Percentiles rank a stretch among this genome's conserved stretches.
phyloP scores from a whole-genome alignment of 108 stramenopile species.

The Cyclotella baltica region DNA sequence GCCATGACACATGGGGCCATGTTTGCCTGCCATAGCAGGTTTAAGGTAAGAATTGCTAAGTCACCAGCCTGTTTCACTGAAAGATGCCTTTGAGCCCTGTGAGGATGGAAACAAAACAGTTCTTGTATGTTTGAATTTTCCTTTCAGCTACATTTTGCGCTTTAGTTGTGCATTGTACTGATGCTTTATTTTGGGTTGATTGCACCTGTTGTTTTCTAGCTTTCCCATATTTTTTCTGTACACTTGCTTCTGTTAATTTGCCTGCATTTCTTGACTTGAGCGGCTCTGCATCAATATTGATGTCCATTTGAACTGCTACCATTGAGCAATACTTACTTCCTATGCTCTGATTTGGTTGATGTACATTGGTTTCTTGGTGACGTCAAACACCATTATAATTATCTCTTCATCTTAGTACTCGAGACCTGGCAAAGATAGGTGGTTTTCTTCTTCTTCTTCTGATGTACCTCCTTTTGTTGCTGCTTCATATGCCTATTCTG shows the following conservation, averaged over 20 bases:
- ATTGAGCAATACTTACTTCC: conserved; percentile 8
- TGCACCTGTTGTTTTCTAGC: neutral
- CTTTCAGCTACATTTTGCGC: conserved; percentile 53
- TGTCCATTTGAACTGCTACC: too few species aligned
- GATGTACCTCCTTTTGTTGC: too few species aligned
- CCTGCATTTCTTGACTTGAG: neutral
- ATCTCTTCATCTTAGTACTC: neutral
- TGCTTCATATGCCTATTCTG: too few species aligned
- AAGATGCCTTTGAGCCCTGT: neutral
- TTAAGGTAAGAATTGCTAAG: conserved; percentile 49
- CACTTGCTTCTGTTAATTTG: conserved; percentile 6
- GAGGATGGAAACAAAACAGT: conserved; percentile 27
- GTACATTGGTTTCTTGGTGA: conserved; percentile 7
- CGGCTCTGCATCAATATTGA: conserved; percentile 28
- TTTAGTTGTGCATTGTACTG: conserved; percentile 30
- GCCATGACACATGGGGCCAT: conserved; percentile 34
- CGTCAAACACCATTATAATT: neutral
- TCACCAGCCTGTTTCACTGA: conserved; percentile 45
- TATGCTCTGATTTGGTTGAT: conserved; percentile 6
- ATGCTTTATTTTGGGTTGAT: too few species aligned
- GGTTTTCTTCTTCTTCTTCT: neutral
- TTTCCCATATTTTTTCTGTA: neutral
- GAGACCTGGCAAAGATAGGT: neutral
- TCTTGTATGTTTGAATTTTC: conserved; percentile 57
- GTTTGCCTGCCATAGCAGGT: conserved; percentile 48